Evolutionary conservation across 371 early-diverging fungal genomes (phyloP), one percentile per base, ranked within the genome.

Genomic region (Rhizopus delemar): DNA sequence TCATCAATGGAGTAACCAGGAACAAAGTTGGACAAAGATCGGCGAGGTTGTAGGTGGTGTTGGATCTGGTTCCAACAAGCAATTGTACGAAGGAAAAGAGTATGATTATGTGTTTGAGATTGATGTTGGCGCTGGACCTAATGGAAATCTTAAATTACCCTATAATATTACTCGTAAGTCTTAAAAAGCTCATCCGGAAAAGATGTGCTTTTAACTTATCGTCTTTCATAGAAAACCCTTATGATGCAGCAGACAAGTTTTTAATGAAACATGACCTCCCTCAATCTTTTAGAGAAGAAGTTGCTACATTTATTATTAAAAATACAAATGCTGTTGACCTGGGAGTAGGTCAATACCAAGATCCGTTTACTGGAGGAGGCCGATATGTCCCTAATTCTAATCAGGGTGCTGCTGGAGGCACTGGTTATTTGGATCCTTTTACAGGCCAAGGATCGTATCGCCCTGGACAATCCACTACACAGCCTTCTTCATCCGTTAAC

Each of bases 21-120:
- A 66, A n/a, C 77, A 76, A 33, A 57, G 68, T 36, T 99, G 99
- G 99, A 56, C 72, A 51, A 96, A 96, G 70, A 84, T 98, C 53
- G 99, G 99, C 5, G 91, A 93, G 41, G 97, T 99, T 2, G 95
- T 96, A 0, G 96, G 97, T 68, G 90, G 94, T 1, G 88, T 89
- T 31, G 94, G 91, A 0, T 36, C 32, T 29, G 57, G 46, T 3
- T 49, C 53, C 4, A 75, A 81, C 2, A 96, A 94, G 66, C 88
- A 92, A 65, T 63, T 88, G 5, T 89, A 85, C 69, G 83, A 88
- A 8, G 98, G 98, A 46, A 80, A 85, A 48, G 96, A 97, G 63
- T 99, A 98, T 66, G 99, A 99, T 68, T 95, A 92, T 71, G 96
- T 99, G 8, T 99, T 99, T 81, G 97, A 96, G 65, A 92, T 99